These are phyloP conservation scores for Mallotus repandus DNA, from an alignment of 441 rosid genomes.

Conservation along the genomic window DNA sequence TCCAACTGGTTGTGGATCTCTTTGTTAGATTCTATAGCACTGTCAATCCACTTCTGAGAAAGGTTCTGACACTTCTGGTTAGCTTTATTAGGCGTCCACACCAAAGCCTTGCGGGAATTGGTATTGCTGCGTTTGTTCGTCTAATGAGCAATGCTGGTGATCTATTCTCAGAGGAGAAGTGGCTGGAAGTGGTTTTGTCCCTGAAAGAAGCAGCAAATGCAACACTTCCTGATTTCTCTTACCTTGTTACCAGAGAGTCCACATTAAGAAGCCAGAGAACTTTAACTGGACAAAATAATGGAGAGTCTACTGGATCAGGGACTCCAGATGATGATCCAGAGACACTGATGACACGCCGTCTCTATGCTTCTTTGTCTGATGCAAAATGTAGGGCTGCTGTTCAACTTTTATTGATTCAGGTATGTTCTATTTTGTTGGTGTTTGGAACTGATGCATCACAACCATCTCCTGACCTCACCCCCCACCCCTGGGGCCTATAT, in stretches of 20 bases:
- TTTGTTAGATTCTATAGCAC: slow-evolving; percentile 93
- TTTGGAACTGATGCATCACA: background rate
- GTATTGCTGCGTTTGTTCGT: slow-evolving; percentile 98
- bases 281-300: slow-evolving; percentile 37
- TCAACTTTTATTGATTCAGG: slow-evolving; percentile 98
- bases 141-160: slow-evolving; percentile 97
- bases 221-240: slow-evolving; percentile 88
- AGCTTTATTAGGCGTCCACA: slow-evolving; percentile 99
- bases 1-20: slow-evolving; percentile 98
- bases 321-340: slow-evolving; percentile 53
- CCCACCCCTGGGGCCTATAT: background rate
- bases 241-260: slow-evolving; percentile 55
- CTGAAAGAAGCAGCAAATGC: slow-evolving; percentile 87
- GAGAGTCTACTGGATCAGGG: slow-evolving; percentile 43
- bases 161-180: slow-evolving; percentile 89
- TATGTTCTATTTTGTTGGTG: slow-evolving; percentile 25
- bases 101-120: slow-evolving; percentile 99
- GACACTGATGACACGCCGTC: slow-evolving; percentile 44
- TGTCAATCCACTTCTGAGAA: slow-evolving; percentile 89
- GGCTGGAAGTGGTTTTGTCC: slow-evolving; percentile 91
- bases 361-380: slow-evolving; percentile 74
- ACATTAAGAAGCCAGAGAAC: slow-evolving; percentile 34
- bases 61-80: slow-evolving; percentile 84
- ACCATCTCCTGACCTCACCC: background rate
- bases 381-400: slow-evolving; percentile 99